Percentiles rank a stretch among this genome's conserved stretches.
Conservation (phyloP, 495 filamentous ascomycete species). For the Lichina pygmaea region DNA sequence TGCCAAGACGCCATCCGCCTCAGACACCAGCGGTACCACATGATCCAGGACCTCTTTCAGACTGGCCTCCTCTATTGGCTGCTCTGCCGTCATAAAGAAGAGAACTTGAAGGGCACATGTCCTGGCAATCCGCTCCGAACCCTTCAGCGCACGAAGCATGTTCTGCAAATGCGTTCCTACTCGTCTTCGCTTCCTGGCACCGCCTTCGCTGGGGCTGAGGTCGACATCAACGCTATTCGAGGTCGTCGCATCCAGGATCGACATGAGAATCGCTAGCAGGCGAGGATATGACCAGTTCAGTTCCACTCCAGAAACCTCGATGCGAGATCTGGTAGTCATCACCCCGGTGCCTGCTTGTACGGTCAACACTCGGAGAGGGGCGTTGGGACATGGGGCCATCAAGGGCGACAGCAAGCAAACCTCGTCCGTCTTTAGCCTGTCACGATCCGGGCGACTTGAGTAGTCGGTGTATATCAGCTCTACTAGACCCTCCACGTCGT, state of each 20-base stretch:
- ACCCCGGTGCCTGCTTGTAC: no score
- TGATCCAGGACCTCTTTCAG: slow-evolving; percentile 16
- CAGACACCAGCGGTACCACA: slow-evolving; percentile 22
- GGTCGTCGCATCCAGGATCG: slow-evolving; percentile 11
- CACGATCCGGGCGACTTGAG: slow-evolving; percentile 35
- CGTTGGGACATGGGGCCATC: no score
- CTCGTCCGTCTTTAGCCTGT: slow-evolving; percentile 54
- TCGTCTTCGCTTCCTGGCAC: slow-evolving; percentile 30
- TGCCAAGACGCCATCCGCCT: slow-evolving; percentile 24
- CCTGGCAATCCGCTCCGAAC: slow-evolving; percentile 23
- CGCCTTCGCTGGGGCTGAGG: slow-evolving; percentile 1
- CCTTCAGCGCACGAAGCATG: slow-evolving; percentile 30
- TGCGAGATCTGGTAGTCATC: slow-evolving; percentile 4
- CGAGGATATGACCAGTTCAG: slow-evolving; percentile 26
- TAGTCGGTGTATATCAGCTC: slow-evolving; percentile 48
- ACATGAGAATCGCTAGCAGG: slow-evolving; percentile 21
- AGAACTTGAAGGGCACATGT: slow-evolving; percentile 54
- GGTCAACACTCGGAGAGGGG: no score
- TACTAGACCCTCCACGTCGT: slow-evolving; percentile 23
- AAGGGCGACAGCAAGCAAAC: neutral
- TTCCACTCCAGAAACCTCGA: slow-evolving; percentile 19
- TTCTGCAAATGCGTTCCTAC: slow-evolving; percentile 28
- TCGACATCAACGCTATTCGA: slow-evolving; percentile 8
- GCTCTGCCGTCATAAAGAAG: slow-evolving; percentile 33
- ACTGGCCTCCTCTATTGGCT: slow-evolving; percentile 16